Evolutionary conservation across 352 stramenopile genomes (phyloP), one percentile per base, ranked within the genome.

Genomic region (Phytophthora syringae): DNA sequence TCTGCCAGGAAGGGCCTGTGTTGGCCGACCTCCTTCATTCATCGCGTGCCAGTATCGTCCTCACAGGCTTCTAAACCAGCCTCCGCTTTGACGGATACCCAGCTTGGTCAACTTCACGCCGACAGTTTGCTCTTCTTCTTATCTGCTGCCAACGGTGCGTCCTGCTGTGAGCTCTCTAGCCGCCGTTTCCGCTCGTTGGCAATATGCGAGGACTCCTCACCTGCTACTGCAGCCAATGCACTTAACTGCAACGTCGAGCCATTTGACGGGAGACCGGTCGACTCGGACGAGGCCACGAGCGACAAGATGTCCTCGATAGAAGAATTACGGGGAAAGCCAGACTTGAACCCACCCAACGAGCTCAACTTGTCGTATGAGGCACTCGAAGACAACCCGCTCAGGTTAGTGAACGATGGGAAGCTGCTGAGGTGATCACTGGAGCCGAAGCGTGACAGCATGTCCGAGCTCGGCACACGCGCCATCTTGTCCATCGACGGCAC

Each of bases 231-330:
- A 2, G 82, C 84, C 27, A 93, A 49, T 21, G 84, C 82, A 51
- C 74, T 93, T 47, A 91, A 50, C 60, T 93, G 84, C 55, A 93
- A 47, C 48, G 79, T 78, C 18, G 84, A 93, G 36, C 79, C 79
- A 63, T 74, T 80, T 3, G 70, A 82, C 3, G 70, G 60, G 42
- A 85, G 45, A 37, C 80, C 73, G 4, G 71, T 75, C n/a, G 74
- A 82, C 68, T 93, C 84, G 3, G 84, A 93, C 30, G 83, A 91
- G 18, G 86, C 86, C 40, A 95, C 85, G 1, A 95, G 74, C 53
- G 87, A 95, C 47, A 95, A 58, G 66, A 95, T 95, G 55, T 95
- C 87, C 57, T 95, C 87, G 40, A 95, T 93, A 13, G 87, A 95
- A 20, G 87, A 95, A 67, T 94, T 94, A 27, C 86, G 86, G 15